Evolutionary conservation across 805 yeast genomes (phyloP), one percentile per base, ranked within the genome.

Genomic region (Wickerhamomyces kurtzmanii): DNA sequence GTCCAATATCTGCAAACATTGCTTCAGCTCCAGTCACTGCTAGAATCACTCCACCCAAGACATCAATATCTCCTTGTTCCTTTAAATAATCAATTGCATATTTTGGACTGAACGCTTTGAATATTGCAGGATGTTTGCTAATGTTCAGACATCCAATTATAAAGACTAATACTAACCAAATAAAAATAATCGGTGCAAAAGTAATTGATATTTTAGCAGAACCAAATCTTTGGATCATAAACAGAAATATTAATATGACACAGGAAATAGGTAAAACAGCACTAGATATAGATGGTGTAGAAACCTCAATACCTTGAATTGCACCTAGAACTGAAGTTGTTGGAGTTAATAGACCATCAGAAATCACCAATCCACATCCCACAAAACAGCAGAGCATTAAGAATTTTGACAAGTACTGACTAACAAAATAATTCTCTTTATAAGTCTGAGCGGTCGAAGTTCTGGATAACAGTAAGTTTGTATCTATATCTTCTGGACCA

Each of bases 1-100:
- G 75, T 4, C 77, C 72, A 28, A 71, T 55, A 46, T 73, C 79
- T 2, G 78, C 75, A 51, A 73, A 74, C 73, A 73, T 65, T 6
- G 79, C 77, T 37, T 73, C 80, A 4, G 68, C 55, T 18, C 80
- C 80, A 0, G 81, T 71, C 15, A 73, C 49, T 2, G 72, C 54
- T 24, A 73, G 60, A 67, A 72, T 62, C 4, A 69, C 67, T 4
- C 69, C 64, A 8, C 69, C 61, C 18, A 73, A 51, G 3, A 58
- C 51, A 40, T 63, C 70, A 17, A 65, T 49, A 13, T 58, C 60
- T 4, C 60, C 56, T 12, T 43, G 32, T 8, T 43, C 36, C 26
- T 43, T 51, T 34, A 73, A 47, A 21, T 59, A 57, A n/a, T 53
- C 38, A 27, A 69, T 54, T 2, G 77, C 79, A 38, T 65, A 63